A percentile compares a stretch with the other conserved stretches of the same genome.
phyloP scores from a whole-genome alignment of 2,329 filamentous ascomycete genomes.

The Fusarium pseudonygamai region DNA sequence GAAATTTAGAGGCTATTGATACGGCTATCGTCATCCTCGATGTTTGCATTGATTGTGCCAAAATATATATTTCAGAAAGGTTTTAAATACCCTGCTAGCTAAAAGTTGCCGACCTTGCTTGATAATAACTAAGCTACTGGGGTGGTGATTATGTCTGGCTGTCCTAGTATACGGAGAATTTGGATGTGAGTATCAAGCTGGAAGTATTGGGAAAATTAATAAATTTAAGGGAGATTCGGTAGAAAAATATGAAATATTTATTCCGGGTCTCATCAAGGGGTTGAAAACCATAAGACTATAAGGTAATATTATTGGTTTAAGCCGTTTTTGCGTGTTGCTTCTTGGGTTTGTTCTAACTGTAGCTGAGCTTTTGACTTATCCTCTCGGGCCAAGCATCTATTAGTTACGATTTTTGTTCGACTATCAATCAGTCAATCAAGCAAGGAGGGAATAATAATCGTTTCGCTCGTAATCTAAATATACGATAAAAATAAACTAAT shows the following conservation, averaged over 20 bases:
- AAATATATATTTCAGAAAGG: not conserved
- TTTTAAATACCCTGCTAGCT: not conserved
- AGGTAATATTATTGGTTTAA: not conserved
- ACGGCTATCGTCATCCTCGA: not conserved
- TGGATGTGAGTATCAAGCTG: not conserved
- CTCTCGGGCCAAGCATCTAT: not conserved
- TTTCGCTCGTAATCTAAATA: not conserved
- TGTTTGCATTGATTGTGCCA: not conserved
- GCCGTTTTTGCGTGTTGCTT: not conserved
- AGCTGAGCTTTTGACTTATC: not conserved
- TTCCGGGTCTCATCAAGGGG: not conserved
- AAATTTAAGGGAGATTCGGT: not conserved
- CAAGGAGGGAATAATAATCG: not conserved
- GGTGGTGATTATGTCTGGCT: not conserved
- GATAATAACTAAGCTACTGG: not conserved
- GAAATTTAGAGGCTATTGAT: not conserved
- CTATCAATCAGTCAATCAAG: not conserved
- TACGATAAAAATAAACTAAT: not conserved
- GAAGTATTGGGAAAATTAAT: not conserved
- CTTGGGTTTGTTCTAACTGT: not conserved
- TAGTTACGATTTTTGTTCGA: not conserved
- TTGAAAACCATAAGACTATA: not conserved
- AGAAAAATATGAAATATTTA: not conserved
- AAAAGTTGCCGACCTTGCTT: not conserved
- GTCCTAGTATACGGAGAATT: not conserved